phyloP scores from a whole-genome alignment of 1,284 basidiomycete species.

The Sporisorium exsertum region DNA sequence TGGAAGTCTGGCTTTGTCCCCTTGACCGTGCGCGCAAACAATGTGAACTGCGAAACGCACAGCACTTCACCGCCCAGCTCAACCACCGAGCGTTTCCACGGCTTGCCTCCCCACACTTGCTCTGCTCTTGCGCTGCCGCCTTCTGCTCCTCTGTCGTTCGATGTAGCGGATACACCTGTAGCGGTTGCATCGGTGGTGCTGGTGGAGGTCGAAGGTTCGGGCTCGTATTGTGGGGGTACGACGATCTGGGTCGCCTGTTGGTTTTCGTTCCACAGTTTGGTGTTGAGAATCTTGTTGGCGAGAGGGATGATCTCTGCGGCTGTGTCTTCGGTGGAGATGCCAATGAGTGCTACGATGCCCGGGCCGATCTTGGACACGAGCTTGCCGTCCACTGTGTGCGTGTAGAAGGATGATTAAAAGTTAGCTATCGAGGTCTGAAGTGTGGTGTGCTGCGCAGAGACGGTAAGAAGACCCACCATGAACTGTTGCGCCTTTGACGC shows the following conservation, averaged over 20 bases:
- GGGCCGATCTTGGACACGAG: conserved; percentile 64
- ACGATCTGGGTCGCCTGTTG: conserved; percentile 37
- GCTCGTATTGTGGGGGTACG: conserved; percentile 46
- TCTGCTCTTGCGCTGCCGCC: conserved; percentile 32
- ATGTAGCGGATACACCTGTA: neutral
- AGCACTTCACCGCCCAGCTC: conserved; percentile 64
- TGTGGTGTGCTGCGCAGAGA: neutral
- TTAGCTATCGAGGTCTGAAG: neutral
- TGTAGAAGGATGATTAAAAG: neutral
- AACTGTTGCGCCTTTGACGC: conserved; percentile 65
- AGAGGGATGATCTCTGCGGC: conserved; percentile 54
- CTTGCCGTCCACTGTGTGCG: conserved; percentile 55
- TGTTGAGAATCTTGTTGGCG: conserved; percentile 55
- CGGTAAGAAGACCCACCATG: conserved; percentile 46
- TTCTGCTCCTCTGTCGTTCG: neutral
- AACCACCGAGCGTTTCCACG: conserved; percentile 60
- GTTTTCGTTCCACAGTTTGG: conserved; percentile 65
- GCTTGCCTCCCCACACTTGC: conserved; percentile 58
- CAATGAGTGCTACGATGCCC: conserved; percentile 64
- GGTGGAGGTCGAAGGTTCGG: conserved; percentile 6
- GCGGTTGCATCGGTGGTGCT: neutral
- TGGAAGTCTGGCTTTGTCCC: conserved; percentile 68
- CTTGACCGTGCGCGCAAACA: conserved; percentile 62
- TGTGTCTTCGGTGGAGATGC: conserved; percentile 61
- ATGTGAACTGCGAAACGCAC: conserved; percentile 67